A percentile compares a stretch with the other conserved stretches of the same genome.
Evolutionary conservation across 768 basidiomycete species (phyloP).

Genomic region (Pulveroboletus sp.): DNA sequence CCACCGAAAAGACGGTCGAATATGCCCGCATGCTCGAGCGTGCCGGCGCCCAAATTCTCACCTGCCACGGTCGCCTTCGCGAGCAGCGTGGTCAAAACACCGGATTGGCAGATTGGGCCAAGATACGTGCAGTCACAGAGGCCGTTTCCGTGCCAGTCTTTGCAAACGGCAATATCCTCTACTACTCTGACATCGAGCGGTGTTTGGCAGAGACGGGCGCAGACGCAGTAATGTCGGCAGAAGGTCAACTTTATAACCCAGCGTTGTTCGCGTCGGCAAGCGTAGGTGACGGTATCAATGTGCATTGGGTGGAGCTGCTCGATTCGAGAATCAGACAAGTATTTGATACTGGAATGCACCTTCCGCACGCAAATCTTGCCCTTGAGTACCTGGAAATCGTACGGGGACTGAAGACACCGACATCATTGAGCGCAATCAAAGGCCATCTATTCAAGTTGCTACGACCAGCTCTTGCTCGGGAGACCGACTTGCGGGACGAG

Average conservation of each 20-base stretch:
- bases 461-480: slow-evolving; percentile 63
- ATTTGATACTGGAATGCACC: slow-evolving; percentile 44
- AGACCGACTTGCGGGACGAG: slow-evolving; percentile 68
- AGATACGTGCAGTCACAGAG: slow-evolving; percentile 87
- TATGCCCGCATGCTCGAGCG: slow-evolving; percentile 96
- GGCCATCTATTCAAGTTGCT: slow-evolving; percentile 92
- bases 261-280: slow-evolving; percentile 55
- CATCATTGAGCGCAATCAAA: slow-evolving; percentile 73
- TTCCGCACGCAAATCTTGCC: slow-evolving; percentile 62
- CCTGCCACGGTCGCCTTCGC: slow-evolving; percentile 86
- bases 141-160: slow-evolving; percentile 91
- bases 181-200: slow-evolving; percentile 70
- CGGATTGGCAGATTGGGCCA: slow-evolving; percentile 82
- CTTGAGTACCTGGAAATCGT: slow-evolving; percentile 86
- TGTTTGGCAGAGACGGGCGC: slow-evolving; percentile 83
- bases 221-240: slow-evolving; percentile 93
- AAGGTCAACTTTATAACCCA: slow-evolving; percentile 91
- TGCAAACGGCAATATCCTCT: slow-evolving; percentile 94
- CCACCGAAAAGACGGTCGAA: slow-evolving; percentile 80
- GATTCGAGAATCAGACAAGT: slow-evolving; percentile 4
- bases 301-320: background rate
- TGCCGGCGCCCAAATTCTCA: slow-evolving; percentile 92
- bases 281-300: slow-evolving; percentile 11
- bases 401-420: slow-evolving; percentile 52
- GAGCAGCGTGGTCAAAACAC: slow-evolving; percentile 88